Evolutionary conservation across 306 rosid genomes (phyloP), one percentile per base, ranked within the genome.

Genomic region (Malus sieversii): DNA sequence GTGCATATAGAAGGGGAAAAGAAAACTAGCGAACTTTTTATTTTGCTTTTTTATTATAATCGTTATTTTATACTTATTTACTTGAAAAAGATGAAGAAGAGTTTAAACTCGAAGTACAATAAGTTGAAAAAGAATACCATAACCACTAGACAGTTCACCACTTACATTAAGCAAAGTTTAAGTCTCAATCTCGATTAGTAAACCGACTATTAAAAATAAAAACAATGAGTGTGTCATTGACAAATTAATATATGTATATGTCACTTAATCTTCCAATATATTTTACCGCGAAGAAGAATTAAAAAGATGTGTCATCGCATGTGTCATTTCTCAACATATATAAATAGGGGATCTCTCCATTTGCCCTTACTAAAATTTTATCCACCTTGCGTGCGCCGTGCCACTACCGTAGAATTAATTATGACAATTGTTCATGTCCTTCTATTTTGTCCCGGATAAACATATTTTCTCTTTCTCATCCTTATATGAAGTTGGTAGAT

Each of bases 311-410:
- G 18, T 30, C 75, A 52, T 30, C 63, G 18, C 6, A 10, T 48
- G 35, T 46, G 19, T 51, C 63, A 71, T 57, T 20, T 51, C 2
- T 11, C 75, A 52, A 20, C 7, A 16, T 18, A 46, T 20, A 30
- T 63, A 14, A 0, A 51, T 15, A 9, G 22, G 13, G 20, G 42
- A 63, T 63, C 42, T 16, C n/a, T 29, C 61, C 10, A 18, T n/a
- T 20, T 32, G 18, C 29, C 66, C 23, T 14, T 64, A 3, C 14
- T 19, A 3, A 18, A 64, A 32, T 1, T 18, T 9, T 29, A 29
- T 10, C 62, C 74, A 30, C 52, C 66, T 72, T 72, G 66, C 66
- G 65, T 71, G 29, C 30, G 74, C 75, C 14, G 55, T 52, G 63
- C 46, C 27, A 19, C 46, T 32, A 65, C 69, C n/a, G 33, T 30